Conservation (phyloP, 306 rosid genomes). For the Arachis stenosperma region DNA sequence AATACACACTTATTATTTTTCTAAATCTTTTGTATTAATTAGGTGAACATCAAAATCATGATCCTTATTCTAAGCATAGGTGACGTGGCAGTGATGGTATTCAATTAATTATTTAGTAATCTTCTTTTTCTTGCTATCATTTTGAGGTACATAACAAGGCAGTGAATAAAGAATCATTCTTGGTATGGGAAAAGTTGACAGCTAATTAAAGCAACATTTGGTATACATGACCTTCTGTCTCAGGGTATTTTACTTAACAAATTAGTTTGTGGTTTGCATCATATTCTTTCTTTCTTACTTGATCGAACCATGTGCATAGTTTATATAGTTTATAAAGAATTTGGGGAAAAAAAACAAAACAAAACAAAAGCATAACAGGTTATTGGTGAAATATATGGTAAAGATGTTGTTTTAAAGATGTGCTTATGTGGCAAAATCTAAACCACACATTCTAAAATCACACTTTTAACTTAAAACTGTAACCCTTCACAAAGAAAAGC, state of each 20-base stretch:
- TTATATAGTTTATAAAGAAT: slow-evolving; percentile 31
- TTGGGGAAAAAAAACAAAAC: not conserved
- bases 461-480: too few relatives aligned
- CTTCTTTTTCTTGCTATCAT: slow-evolving; percentile 29
- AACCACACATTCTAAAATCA: too few relatives aligned
- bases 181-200: slow-evolving; percentile 49
- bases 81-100: slow-evolving; percentile 33
- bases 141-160: slow-evolving; percentile 39
- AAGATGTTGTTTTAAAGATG: too few relatives aligned
- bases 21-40: slow-evolving; percentile 21
- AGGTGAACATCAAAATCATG: slow-evolving; percentile 34
- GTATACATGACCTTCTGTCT: slow-evolving; percentile 42
- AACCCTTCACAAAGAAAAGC: too few relatives aligned
- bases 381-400: too few relatives aligned
- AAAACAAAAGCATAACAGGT: too few relatives aligned
- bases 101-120: slow-evolving; percentile 3
- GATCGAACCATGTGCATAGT: slow-evolving; percentile 50
- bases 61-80: slow-evolving; percentile 37
- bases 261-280: slow-evolving; percentile 46
- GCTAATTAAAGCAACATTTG: slow-evolving; percentile 46
- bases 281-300: slow-evolving; percentile 31
- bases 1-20: too few relatives aligned
- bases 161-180: slow-evolving; percentile 37
- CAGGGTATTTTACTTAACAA: slow-evolving; percentile 33
- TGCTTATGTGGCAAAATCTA: too few relatives aligned